Evolutionary conservation across 495 filamentous ascomycete species (phyloP).

Genomic region (Aspergillus taichungensis): DNA sequence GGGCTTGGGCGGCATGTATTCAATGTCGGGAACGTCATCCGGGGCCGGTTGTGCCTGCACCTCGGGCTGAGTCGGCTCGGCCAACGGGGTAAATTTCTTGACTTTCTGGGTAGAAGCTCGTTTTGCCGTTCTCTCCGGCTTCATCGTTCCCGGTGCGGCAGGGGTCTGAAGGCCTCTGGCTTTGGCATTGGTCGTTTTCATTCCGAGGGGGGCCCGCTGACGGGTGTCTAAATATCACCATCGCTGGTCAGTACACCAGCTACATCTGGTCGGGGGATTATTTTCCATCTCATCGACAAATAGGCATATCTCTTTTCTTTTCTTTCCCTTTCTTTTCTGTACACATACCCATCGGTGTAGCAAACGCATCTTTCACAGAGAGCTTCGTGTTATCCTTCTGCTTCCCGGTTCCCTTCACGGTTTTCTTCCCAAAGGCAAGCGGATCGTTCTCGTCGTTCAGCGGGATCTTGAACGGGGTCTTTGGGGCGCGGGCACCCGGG

Average conservation of each 20-base stretch:
- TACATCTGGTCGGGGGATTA: too few species aligned
- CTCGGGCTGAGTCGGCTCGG: slow-evolving; percentile 26
- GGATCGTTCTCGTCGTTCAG: slow-evolving; percentile 80
- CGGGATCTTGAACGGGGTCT: slow-evolving; percentile 76
- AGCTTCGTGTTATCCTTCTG: slow-evolving; percentile 57
- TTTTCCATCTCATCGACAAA: too few species aligned
- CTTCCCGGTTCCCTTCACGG: slow-evolving; percentile 51
- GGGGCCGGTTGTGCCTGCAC: slow-evolving; percentile 22
- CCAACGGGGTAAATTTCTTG: slow-evolving; percentile 32
- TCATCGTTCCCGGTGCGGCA: slow-evolving; percentile 37
- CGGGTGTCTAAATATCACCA: slow-evolving; percentile 48
- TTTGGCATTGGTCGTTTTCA: slow-evolving; percentile 96
- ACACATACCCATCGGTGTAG: slow-evolving; percentile 78
- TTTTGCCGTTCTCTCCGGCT: slow-evolving; percentile 39
- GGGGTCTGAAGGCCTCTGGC: slow-evolving; percentile 60
- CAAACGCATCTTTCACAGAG: slow-evolving; percentile 55
- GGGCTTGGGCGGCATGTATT: slow-evolving; percentile 65
- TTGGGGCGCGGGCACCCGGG: slow-evolving; percentile 63
- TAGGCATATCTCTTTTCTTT: background rate
- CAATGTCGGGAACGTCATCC: slow-evolving; percentile 63
- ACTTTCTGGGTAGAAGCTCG: slow-evolving; percentile 44
- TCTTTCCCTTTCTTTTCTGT: slow-evolving; percentile 3
- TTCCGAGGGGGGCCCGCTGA: slow-evolving; percentile 72
- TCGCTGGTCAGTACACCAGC: slow-evolving; percentile 17
- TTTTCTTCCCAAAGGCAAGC: slow-evolving; percentile 56